These are phyloP conservation scores for Paecilomyces fulvus DNA, from an alignment of 2,329 filamentous ascomycete genomes.

Conservation along the genomic window DNA sequence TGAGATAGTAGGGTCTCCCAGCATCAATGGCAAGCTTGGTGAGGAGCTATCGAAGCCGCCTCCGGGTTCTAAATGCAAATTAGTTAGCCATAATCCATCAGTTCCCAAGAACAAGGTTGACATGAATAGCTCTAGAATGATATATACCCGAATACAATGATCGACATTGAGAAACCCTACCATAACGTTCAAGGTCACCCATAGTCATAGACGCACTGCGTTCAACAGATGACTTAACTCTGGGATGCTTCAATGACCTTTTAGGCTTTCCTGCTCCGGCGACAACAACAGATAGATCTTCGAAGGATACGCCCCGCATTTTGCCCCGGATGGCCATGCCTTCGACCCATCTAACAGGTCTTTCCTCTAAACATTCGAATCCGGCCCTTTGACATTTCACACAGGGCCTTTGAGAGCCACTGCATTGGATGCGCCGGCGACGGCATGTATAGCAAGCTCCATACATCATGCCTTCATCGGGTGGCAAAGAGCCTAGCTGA, in stretches of 20 bases:
- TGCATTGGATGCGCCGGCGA: conserved; percentile 27
- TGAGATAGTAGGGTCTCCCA: neutral
- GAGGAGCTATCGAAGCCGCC: neutral
- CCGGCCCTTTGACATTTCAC: conserved; percentile 25
- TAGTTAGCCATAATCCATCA: neutral
- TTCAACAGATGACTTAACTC: neutral
- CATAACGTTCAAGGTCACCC: neutral
- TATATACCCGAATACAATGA: neutral
- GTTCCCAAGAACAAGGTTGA: neutral
- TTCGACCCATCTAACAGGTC: conserved; percentile 27
- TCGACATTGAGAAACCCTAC: neutral
- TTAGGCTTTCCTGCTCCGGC: neutral
- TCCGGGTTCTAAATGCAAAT: neutral
- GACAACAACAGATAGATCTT: neutral
- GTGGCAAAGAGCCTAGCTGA: neutral
- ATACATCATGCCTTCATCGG: conserved; percentile 3
- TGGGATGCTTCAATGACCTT: neutral
- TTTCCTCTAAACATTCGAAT: conserved; percentile 23
- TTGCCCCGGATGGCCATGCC: conserved; percentile 28
- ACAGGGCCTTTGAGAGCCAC: conserved; percentile 20
- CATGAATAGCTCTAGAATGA: neutral
- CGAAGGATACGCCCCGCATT: conserved; percentile 3
- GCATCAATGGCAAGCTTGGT: neutral
- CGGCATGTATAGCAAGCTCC: conserved; percentile 27
- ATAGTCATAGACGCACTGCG: no score